Conservation (phyloP, 805 yeast species). For the Yamadazyma sp. region DNA sequence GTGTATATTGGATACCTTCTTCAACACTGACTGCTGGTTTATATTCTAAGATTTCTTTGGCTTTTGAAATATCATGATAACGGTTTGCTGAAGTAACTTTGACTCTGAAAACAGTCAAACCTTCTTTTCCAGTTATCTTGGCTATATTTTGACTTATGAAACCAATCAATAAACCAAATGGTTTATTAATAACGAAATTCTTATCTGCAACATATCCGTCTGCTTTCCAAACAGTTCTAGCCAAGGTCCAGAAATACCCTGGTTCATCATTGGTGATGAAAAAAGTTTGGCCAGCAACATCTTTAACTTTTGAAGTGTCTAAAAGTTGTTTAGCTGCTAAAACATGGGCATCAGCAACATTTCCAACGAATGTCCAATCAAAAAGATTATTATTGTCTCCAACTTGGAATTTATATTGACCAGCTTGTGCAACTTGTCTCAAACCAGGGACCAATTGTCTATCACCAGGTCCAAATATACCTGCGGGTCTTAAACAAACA, state of each 20-base stretch:
- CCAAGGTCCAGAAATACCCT: slow-evolving; percentile 94
- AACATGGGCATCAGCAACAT: slow-evolving; percentile 95
- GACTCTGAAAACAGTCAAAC: slow-evolving; percentile 94
- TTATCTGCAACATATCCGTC: slow-evolving; percentile 78
- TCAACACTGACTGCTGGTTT: slow-evolving; percentile 74
- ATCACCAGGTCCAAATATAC: slow-evolving; percentile 98
- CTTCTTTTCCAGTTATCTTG: slow-evolving; percentile 72
- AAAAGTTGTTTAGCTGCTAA: slow-evolving; percentile 80
- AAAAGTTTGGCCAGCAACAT: slow-evolving; percentile 81
- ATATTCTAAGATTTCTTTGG: slow-evolving; percentile 74
- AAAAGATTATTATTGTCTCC: slow-evolving; percentile 93
- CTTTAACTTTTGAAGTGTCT: slow-evolving; percentile 35
- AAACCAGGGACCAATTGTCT: slow-evolving; percentile 94
- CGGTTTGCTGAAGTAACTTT: slow-evolving; percentile 88
- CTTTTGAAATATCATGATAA: slow-evolving; percentile 89
- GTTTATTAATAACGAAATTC: slow-evolving; percentile 66
- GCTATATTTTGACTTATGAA: slow-evolving; percentile 75
- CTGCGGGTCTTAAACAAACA: slow-evolving; percentile 92
- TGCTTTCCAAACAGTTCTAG: slow-evolving; percentile 95
- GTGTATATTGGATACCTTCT: slow-evolving; percentile 73
- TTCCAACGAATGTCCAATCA: slow-evolving; percentile 98
- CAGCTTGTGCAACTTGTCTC: slow-evolving; percentile 73
- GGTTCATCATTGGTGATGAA: slow-evolving; percentile 94
- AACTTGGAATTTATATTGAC: slow-evolving; percentile 88
- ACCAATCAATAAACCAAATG: slow-evolving; percentile 79